Evolutionary conservation across 2,329 filamentous ascomycete genomes (phyloP).

Genomic region (Cladosporium sp.): DNA sequence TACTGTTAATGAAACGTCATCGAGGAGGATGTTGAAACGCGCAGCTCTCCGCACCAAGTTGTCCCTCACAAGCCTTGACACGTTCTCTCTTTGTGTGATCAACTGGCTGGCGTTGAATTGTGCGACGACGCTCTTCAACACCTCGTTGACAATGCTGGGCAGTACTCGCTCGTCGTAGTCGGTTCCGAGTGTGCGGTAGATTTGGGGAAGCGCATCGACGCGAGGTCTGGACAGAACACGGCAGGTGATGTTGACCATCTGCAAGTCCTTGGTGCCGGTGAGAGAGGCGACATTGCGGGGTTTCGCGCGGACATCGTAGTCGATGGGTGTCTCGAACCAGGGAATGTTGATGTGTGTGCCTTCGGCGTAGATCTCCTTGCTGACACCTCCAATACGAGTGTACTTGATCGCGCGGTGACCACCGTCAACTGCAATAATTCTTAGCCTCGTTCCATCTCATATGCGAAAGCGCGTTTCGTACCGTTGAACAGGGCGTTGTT

Average conservation of each 20-base stretch:
- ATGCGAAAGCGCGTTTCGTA: slow-evolving; percentile 38
- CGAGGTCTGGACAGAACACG: slow-evolving; percentile 94
- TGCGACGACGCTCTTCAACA: slow-evolving; percentile 96
- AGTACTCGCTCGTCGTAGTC: slow-evolving; percentile 99
- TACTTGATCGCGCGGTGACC: slow-evolving; percentile 99
- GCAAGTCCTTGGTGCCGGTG: slow-evolving; percentile 97
- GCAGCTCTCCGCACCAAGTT: slow-evolving; percentile 89
- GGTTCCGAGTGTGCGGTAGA: slow-evolving; percentile 90
- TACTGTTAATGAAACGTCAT: slow-evolving; percentile 89
- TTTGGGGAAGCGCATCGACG: slow-evolving; percentile 86
- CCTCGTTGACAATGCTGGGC: slow-evolving; percentile 98
- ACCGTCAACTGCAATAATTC: slow-evolving; percentile 70
- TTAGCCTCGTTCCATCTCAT: slow-evolving; percentile 16
- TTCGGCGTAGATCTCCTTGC: slow-evolving; percentile 95
- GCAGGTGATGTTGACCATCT: slow-evolving; percentile 99
- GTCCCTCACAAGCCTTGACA: slow-evolving; percentile 86
- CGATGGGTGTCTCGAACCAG: slow-evolving; percentile 95
- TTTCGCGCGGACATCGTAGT: slow-evolving; percentile 97
- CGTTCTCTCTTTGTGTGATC: slow-evolving; percentile 98
- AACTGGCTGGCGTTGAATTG: slow-evolving; percentile 98
- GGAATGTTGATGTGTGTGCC: slow-evolving; percentile 93
- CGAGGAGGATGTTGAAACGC: slow-evolving; percentile 94
- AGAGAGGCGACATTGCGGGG: slow-evolving; percentile 95
- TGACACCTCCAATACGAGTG: slow-evolving; percentile 81
- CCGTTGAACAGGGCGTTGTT: slow-evolving; percentile 71